phyloP scores from a whole-genome alignment of 257 asterid species.

The Catharanthus roseus region DNA sequence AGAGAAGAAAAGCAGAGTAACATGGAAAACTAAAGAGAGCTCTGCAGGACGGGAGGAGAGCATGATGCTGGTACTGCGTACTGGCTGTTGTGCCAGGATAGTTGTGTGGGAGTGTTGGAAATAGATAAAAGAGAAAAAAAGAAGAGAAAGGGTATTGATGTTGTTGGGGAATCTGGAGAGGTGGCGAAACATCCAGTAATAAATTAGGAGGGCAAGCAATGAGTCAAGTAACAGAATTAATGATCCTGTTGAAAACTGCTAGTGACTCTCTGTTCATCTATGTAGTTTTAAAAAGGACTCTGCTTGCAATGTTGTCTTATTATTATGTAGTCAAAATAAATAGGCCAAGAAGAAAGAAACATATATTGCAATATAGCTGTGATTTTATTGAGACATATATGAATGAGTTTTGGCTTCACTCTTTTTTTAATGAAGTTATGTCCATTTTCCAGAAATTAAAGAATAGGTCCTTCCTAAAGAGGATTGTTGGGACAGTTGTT shows the following conservation, averaged over 20 bases:
- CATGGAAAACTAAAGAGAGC: not conserved
- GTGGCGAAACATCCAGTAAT: not conserved
- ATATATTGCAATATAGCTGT: not conserved
- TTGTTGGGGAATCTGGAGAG: not conserved
- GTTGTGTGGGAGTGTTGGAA: not conserved
- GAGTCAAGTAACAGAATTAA: not conserved
- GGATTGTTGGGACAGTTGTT: slow-evolving; percentile 92
- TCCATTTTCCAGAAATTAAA: slow-evolving; percentile 56
- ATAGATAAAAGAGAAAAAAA: not conserved
- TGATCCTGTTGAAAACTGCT: not conserved
- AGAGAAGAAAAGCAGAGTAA: not conserved
- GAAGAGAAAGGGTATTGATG: not conserved
- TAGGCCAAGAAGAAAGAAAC: not conserved
- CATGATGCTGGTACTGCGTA: not conserved
- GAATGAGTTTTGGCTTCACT: slow-evolving; percentile 7
- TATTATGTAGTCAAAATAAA: too few relatives aligned
- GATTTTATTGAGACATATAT: not conserved
- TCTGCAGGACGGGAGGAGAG: not conserved
- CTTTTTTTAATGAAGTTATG: slow-evolving; percentile 18
- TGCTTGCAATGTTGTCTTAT: not conserved
- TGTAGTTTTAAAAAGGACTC: not conserved
- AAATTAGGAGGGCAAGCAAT: not conserved
- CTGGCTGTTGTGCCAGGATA: not conserved
- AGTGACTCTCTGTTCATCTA: not conserved
- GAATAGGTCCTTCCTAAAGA: slow-evolving; percentile 70